phyloP scores from a whole-genome alignment of 306 rosid genomes.

The Prunus fruticosa region DNA sequence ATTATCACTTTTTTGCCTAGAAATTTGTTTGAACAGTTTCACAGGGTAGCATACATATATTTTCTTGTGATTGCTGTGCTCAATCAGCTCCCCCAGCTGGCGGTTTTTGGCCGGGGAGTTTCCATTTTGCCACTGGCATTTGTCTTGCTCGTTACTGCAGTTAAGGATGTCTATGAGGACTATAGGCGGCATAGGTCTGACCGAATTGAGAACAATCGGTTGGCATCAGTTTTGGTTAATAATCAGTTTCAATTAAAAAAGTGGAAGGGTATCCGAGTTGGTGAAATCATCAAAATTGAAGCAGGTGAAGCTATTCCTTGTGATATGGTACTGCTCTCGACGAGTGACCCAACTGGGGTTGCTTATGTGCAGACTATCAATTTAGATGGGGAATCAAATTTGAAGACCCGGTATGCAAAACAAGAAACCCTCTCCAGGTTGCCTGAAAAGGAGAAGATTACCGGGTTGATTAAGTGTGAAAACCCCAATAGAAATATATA shows the following conservation, averaged over 20 bases:
- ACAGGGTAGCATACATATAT: constrained; percentile 91
- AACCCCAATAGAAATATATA: constrained; percentile 93
- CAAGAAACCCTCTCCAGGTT: constrained; percentile 80
- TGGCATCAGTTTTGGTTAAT: constrained; percentile 64
- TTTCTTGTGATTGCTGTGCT: constrained; percentile 82
- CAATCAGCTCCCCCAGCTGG: constrained; percentile 93
- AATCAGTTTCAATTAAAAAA: constrained; percentile 48
- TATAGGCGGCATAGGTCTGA: constrained; percentile 86
- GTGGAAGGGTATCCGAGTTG: constrained; percentile 77
- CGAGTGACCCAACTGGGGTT: constrained; percentile 93
- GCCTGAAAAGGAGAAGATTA: constrained; percentile 50
- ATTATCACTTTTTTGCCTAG: constrained; percentile 73
- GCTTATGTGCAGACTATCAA: constrained; percentile 89
- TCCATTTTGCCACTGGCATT: constrained; percentile 77
- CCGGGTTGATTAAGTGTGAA: constrained; percentile 80
- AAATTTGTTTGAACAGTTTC: constrained; percentile 91
- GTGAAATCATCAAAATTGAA: constrained; percentile 67
- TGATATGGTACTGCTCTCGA: constrained; percentile 87
- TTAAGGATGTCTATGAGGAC: constrained; percentile 89
- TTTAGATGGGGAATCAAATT: constrained; percentile 94
- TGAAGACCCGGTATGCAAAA: constrained; percentile 89
- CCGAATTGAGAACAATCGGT: constrained; percentile 72
- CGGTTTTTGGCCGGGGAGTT: constrained; percentile 85
- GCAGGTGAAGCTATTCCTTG: constrained; percentile 79
- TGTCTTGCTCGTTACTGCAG: constrained; percentile 83